Conservation (phyloP, 2,329 filamentous ascomycete genomes). For the Fusarium sp. region DNA sequence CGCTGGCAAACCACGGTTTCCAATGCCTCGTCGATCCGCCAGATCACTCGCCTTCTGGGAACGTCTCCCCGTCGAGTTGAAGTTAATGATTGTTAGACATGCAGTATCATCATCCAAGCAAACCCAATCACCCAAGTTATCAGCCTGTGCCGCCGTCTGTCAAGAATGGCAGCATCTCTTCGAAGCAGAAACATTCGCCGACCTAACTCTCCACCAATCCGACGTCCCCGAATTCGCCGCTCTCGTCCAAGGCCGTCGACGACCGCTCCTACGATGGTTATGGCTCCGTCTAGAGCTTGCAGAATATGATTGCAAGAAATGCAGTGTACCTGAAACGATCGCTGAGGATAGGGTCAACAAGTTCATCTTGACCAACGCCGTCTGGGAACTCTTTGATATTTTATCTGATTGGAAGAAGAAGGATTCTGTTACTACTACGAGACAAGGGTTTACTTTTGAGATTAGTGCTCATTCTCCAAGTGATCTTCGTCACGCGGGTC, state of each 20-base stretch:
- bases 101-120: neutral
- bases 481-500: neutral
- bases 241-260: neutral
- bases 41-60: neutral
- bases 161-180: neutral
- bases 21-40: neutral
- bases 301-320: neutral
- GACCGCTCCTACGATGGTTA: neutral
- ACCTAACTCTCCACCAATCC: neutral
- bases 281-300: neutral
- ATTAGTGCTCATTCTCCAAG: neutral
- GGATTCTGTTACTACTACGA: neutral
- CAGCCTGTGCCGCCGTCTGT: neutral
- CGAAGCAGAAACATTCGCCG: neutral
- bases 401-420: neutral
- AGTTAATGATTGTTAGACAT: neutral
- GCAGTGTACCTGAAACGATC: neutral
- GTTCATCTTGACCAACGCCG: neutral
- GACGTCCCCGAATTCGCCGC: neutral
- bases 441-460: neutral
- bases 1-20: neutral
- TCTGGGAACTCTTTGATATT: neutral
- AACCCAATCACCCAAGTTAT: neutral
- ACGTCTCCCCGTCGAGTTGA: neutral
- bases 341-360: neutral